Base-by-base conservation (phyloP, 148 eudicot genomes). In the Rhododendron henanense region DNA sequence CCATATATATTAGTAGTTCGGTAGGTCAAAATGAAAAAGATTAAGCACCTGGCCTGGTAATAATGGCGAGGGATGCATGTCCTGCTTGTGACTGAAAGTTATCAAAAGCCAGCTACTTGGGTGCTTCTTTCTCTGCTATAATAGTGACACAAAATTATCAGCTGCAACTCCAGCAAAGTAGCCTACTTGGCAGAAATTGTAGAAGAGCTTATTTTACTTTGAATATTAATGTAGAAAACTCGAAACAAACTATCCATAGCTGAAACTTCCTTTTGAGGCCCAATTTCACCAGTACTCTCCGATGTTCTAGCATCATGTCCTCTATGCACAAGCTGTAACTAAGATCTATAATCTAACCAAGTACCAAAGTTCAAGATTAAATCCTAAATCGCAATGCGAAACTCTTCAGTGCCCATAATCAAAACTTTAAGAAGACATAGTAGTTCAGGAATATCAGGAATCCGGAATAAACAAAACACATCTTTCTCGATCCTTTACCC, bases 41-140 rank as follows among this genome's bases (percentile, higher is more conserved):
- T 37, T 37, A 37, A 37, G 39, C 39, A 37, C 39, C 39, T 37
- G 39, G 39, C 28, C 28, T 28, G 28, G 28, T 37, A 37, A 37
- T 37, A 37, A 37, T 37, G 39, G 39, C 3, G 39, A 37, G 39
- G 39, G 39, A 37, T 37, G 39, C 39, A 37, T 37, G 39, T 37
- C 39, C 39, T 37, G 39, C 39, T 37, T 37, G 39, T 37, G 39
- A 37, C 39, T 37, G 39, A 37, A 37, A 37, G 39, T 37, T 2
- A 37, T 59, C 95, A 71, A 86, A 90, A 81, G 86, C 80, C 67
- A 85, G 45, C 69, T 91, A 85, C 37, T 85, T 84, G 59, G 80
- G 80, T 61, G 78, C 88, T 85, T 94, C 91, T 85, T 89, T 92
- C 57, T 90, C 98, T 94, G 92, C 81, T 82, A 37, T 37, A 3